phyloP scores from a whole-genome alignment of 495 filamentous ascomycete genomes.

The Parmelia sp. region DNA sequence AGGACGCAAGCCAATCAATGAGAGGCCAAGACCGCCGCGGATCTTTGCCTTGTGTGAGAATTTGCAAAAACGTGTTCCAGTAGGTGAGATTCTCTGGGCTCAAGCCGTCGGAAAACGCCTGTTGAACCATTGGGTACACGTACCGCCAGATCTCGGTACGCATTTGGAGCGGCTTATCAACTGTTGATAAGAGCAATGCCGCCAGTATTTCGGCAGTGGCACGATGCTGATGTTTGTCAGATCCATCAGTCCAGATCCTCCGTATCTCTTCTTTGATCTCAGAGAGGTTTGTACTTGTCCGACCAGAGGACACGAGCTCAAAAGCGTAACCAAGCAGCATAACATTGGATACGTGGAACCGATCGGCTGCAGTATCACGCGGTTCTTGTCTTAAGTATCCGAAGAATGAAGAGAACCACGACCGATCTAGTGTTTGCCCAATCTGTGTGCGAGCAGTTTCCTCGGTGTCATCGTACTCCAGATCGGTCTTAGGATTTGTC shows the following conservation, averaged over 20 bases:
- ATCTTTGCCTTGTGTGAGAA: constrained; percentile 77
- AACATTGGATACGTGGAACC: constrained; percentile 81
- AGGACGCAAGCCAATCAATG: constrained; percentile 73
- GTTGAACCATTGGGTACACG: constrained; percentile 78
- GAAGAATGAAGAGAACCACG: constrained; percentile 87
- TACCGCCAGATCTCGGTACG: constrained; percentile 78
- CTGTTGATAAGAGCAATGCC: constrained; percentile 67
- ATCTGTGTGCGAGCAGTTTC: constrained; percentile 70
- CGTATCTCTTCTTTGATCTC: constrained; percentile 76
- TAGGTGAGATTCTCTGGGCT: constrained; percentile 92
- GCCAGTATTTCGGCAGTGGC: constrained; percentile 93
- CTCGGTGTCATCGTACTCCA: constrained; percentile 81
- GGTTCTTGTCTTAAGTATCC: constrained; percentile 95
- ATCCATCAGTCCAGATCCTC: constrained; percentile 78
- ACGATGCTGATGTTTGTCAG: constrained; percentile 95
- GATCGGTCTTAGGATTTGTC: constrained; percentile 58
- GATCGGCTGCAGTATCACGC: constrained; percentile 71
- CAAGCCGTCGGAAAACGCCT: constrained; percentile 79
- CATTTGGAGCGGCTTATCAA: constrained; percentile 61
- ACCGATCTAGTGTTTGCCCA: constrained; percentile 66
- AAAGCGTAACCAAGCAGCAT: constrained; percentile 83
- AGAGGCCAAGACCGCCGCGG: constrained; percentile 81
- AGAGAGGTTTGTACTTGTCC: constrained; percentile 71
- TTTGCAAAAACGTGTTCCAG: constrained; percentile 89
- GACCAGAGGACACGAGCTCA: constrained; percentile 70